Evolutionary conservation across 2,329 filamentous ascomycete species (phyloP), one percentile per base, ranked within the genome.

Genomic region (Ascochyta rabiei): DNA sequence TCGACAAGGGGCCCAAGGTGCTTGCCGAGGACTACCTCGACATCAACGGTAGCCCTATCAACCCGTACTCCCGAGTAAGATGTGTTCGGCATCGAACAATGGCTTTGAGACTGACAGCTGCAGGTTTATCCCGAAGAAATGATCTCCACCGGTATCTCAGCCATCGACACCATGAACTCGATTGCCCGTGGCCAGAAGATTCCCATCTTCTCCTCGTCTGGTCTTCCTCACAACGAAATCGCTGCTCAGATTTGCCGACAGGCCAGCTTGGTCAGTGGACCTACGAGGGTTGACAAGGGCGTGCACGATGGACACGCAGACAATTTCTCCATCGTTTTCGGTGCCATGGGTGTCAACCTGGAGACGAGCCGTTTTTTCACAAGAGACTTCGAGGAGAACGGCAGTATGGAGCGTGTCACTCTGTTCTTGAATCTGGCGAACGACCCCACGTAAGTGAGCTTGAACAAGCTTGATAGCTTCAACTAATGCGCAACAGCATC

Each of bases 271-370:
- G 96, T 98, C 63, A 87, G 92, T 68, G 91, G 82, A 84, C 92
- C 92, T 31, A 96, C 91, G 76, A 99, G 98, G 86, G 93, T 89
- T 63, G 88, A 95, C 28, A 99, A 99, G 86, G 93, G 89, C 63
- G 88, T 95, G 23, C 95, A 99, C 74, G 96, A 99, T 72, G 93
- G 88, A 52, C 95, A 99, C 79, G 92, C 97, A 73, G 95, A 99
- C 74, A 99, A 99, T 83, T 99, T 99, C 85, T 97, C 93, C 57
- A 99, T 99, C 71, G 95, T 99, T 53, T 99, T 99, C 75, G 96
- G 91, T 74, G 95, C 95, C 73, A 99, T 99, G 95, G 95, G 95
- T 92, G 95, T 99, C 69, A 99, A 99, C 82, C 87, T 99, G 88
- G 95, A 99, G 77, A 99, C 95, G 28, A 91, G 90, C 70, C 90